Conservation (phyloP, 2,329 filamentous ascomycete species). For the Capronia americana region DNA sequence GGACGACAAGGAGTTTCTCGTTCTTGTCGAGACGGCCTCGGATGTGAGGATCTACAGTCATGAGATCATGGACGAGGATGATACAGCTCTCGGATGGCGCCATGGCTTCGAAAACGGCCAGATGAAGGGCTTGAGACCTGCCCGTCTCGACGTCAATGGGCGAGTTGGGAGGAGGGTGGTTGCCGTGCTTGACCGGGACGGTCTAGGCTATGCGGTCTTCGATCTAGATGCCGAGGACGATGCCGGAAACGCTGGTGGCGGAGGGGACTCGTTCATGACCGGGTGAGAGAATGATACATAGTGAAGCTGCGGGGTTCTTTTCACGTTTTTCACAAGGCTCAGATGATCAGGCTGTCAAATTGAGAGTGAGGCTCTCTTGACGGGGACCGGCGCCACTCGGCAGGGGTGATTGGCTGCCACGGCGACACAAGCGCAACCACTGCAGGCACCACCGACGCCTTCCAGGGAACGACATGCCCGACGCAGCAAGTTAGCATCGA, state of each 20-base stretch:
- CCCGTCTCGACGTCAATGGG: constrained; percentile 62
- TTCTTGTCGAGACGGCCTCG: constrained; percentile 58
- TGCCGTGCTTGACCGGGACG: constrained; percentile 61
- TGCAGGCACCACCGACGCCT: background rate
- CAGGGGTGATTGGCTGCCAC: constrained; percentile 3
- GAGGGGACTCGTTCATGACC: constrained; percentile 37
- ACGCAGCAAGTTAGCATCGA: background rate
- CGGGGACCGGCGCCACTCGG: constrained; percentile 2
- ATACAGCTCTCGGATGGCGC: constrained; percentile 44
- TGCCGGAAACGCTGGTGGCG: constrained; percentile 42
- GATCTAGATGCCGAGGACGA: constrained; percentile 56
- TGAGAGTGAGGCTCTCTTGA: constrained; percentile 8
- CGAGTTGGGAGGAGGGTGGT: constrained; percentile 59
- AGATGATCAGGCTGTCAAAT: constrained; percentile 11
- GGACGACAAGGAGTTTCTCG: constrained; percentile 65
- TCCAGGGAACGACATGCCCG: constrained; percentile 1
- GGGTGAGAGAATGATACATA: constrained; percentile 9
- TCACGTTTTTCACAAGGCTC: constrained; percentile 15
- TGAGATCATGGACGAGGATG: constrained; percentile 16
- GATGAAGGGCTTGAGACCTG: constrained; percentile 52
- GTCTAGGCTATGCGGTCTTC: constrained; percentile 61
- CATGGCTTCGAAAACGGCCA: constrained; percentile 56
- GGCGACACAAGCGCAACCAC: constrained; percentile 6
- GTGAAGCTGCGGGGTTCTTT: constrained; percentile 2
- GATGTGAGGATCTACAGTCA: constrained; percentile 26